Conservation (phyloP, 108 stramenopile genomes). For the Phaeodactylum tricornutum region DNA sequence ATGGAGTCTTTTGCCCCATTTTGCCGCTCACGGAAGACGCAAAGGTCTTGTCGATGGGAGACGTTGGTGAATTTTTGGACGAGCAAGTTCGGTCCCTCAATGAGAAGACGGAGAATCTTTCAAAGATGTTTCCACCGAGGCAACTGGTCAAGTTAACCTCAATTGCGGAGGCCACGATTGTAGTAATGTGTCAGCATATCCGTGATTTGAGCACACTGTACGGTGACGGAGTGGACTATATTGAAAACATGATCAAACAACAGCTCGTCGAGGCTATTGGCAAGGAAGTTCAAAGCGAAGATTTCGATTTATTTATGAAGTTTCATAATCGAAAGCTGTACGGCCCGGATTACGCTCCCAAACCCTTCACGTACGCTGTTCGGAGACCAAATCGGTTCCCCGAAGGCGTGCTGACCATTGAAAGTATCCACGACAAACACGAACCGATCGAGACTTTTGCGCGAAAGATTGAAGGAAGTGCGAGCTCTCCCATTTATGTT, state of each 20-base stretch:
- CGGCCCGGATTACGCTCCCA: slow-evolving; percentile 20
- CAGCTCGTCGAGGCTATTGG: slow-evolving; percentile 65
- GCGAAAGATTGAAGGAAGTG: slow-evolving; percentile 9
- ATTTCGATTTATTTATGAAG: slow-evolving; percentile 52
- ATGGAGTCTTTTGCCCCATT: slow-evolving; percentile 41
- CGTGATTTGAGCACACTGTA: slow-evolving; percentile 7
- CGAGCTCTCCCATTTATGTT: slow-evolving; percentile 19
- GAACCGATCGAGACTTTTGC: slow-evolving; percentile 38
- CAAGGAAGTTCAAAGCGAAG: slow-evolving; percentile 38
- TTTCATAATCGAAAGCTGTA: slow-evolving; percentile 47
- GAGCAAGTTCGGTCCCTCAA: slow-evolving; percentile 28
- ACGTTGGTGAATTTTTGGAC: slow-evolving; percentile 20
- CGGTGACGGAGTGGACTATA: slow-evolving; percentile 19
- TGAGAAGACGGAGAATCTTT: slow-evolving; percentile 8
- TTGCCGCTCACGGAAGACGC: slow-evolving; percentile 40
- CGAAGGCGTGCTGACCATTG: slow-evolving; percentile 37
- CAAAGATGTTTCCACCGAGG: slow-evolving; percentile 7
- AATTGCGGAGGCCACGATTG: slow-evolving; percentile 19
- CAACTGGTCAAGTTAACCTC: slow-evolving; percentile 12
- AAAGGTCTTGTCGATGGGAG: slow-evolving; percentile 16
- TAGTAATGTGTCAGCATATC: slow-evolving; percentile 15
- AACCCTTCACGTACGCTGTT: slow-evolving; percentile 63
- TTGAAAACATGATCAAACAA: slow-evolving; percentile 49
- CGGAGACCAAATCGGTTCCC: slow-evolving; percentile 50
- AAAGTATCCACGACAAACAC: neutral